A percentile compares a stretch with the other conserved stretches of the same genome.
Evolutionary conservation across 768 basidiomycete genomes (phyloP).

Genomic region (Cyathus striatus): DNA sequence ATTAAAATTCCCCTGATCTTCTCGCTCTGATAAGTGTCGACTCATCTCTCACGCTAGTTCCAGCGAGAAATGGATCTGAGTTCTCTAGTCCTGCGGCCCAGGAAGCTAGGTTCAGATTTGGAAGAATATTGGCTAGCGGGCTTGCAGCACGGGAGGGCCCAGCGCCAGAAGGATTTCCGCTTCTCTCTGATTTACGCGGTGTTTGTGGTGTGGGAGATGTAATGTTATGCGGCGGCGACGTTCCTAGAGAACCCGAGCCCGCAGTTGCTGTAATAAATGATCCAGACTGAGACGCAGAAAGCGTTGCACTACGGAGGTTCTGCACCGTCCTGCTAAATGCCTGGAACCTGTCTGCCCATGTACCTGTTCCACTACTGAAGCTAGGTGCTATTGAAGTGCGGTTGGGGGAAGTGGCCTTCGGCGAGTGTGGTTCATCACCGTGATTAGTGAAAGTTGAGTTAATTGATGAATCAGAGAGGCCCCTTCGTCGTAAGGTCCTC

Average conservation of each 20-base stretch:
- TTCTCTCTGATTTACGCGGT: background rate
- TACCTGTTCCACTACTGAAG: background rate
- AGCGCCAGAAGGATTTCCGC: no score
- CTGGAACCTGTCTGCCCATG: conserved; percentile 23
- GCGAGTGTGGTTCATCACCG: conserved; percentile 23
- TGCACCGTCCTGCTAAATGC: conserved; percentile 51
- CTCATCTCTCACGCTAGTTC: conserved; percentile 29
- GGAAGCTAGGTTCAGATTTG: conserved; percentile 13
- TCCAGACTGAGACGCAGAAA: background rate
- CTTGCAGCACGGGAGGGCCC: conserved; percentile 4
- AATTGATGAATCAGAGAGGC: conserved; percentile 90
- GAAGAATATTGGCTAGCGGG: conserved; percentile 12
- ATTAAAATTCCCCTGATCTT: conserved; percentile 5
- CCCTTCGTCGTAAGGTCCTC: conserved; percentile 68
- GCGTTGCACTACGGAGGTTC: conserved; percentile 30
- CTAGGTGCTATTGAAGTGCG: background rate
- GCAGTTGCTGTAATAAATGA: background rate
- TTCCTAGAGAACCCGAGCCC: conserved; percentile 4
- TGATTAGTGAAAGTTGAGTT: conserved; percentile 75
- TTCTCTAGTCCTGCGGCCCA: conserved; percentile 21
- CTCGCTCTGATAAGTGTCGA: conserved; percentile 20
- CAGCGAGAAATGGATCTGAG: conserved; percentile 23
- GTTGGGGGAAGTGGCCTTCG: no score
- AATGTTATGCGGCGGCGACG: background rate
- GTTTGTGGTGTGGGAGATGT: background rate